Conservation (phyloP, 148 eudicot species). For the Pharnaceum exiguum region DNA sequence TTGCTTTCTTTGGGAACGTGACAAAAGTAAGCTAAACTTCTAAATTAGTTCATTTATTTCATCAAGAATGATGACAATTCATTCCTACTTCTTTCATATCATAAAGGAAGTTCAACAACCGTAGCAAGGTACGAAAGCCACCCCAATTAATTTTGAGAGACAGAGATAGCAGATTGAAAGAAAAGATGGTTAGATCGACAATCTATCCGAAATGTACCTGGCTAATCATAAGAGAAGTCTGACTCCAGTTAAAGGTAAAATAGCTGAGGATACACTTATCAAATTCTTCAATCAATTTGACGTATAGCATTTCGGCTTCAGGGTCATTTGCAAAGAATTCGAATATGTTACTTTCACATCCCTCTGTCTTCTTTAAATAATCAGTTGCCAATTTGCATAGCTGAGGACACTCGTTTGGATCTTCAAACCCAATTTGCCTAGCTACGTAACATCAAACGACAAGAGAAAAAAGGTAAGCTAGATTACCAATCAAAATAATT, state of each 20-base stretch:
- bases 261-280: conserved; percentile 77
- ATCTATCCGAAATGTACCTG: conserved; percentile 68
- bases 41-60: too few species aligned
- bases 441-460: conserved; percentile 42
- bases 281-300: conserved; percentile 72
- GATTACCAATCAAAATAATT: too few species aligned
- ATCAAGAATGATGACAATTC: too few species aligned
- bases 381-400: conserved; percentile 56
- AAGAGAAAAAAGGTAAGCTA: neutral
- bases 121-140: too few species aligned
- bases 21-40: too few species aligned
- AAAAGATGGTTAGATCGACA: too few species aligned
- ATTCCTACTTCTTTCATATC: too few species aligned
- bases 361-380: conserved; percentile 53
- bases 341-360: conserved; percentile 44
- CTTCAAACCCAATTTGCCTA: conserved; percentile 76
- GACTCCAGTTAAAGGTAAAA: conserved; percentile 78
- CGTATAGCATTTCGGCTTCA: conserved; percentile 46
- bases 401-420: conserved; percentile 57
- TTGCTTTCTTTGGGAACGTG: too few species aligned
- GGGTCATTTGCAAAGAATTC: conserved; percentile 48
- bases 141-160: too few species aligned
- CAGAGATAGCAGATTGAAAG: too few species aligned
- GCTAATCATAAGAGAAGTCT: conserved; percentile 48
- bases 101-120: too few species aligned